Conservation (phyloP, 2,329 filamentous ascomycete genomes). For the Penicillium sp. region DNA sequence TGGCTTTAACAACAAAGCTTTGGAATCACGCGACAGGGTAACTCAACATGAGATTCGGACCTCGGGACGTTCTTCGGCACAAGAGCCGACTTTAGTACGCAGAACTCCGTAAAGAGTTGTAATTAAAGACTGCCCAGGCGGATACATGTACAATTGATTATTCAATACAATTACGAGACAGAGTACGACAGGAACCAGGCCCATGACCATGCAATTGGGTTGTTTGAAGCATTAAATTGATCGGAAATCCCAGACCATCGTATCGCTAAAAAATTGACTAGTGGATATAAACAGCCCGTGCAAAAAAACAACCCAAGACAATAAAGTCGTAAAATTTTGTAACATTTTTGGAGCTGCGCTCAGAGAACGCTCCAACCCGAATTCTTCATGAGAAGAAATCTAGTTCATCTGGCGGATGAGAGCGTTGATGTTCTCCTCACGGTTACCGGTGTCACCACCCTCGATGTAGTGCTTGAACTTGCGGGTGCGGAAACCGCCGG, state of each 20-base stretch:
- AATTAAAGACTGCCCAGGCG: no score
- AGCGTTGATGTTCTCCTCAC: constrained; percentile 94
- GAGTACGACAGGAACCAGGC: background rate
- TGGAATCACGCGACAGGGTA: background rate
- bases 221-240: constrained; percentile 32
- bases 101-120: no score
- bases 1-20: background rate
- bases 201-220: constrained; percentile 20
- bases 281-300: constrained; percentile 26
- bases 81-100: background rate
- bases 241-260: constrained; percentile 28
- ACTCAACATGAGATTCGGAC: background rate
- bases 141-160: no score
- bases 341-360: constrained; percentile 13
- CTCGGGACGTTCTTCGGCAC: background rate
- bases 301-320: constrained; percentile 30
- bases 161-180: background rate
- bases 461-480: constrained; percentile 99
- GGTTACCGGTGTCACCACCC: constrained; percentile 97
- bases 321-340: constrained; percentile 17
- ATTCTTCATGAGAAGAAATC: constrained; percentile 16
- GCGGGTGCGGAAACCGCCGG: constrained; percentile 84
- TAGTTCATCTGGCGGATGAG: constrained; percentile 99
- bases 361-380: constrained; percentile 1
- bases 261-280: constrained; percentile 26